Conservation (phyloP, 805 yeast species). For the Clavispora asparagi region DNA sequence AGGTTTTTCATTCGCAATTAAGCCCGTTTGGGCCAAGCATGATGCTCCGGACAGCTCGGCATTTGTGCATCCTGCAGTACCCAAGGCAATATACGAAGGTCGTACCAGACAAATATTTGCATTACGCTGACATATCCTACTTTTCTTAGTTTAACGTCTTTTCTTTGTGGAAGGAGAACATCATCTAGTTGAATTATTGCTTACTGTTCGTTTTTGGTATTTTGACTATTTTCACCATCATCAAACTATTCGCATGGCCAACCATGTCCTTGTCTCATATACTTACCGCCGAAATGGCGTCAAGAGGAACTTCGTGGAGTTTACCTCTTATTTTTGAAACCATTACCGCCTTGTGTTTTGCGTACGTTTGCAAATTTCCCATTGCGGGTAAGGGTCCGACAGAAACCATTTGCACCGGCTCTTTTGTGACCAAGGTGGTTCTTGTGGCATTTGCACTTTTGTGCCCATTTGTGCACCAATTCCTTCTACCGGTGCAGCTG, state of each 20-base stretch:
- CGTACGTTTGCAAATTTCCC: neutral
- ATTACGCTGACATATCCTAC: neutral
- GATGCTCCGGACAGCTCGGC: neutral
- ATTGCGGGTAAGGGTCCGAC: neutral
- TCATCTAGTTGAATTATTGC: too few relatives aligned
- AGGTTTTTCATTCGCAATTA: neutral
- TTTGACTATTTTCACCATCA: too few relatives aligned
- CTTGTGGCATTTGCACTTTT: neutral
- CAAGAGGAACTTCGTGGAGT: neutral
- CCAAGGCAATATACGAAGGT: neutral
- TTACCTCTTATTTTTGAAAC: neutral
- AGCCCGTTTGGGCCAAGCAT: neutral
- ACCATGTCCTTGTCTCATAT: neutral
- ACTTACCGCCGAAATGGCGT: neutral
- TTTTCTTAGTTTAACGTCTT: too few relatives aligned
- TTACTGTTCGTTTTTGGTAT: too few relatives aligned
- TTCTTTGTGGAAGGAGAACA: too few relatives aligned
- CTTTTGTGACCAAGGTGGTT: neutral
- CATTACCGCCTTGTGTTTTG: neutral
- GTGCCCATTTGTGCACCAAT: neutral
- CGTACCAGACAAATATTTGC: neutral
- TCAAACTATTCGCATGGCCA: neutral
- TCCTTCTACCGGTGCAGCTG: neutral
- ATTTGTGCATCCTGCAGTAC: neutral
- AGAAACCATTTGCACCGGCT: neutral